Evolutionary conservation across 208 protist genomes (phyloP), one percentile per base, ranked within the genome.

Genomic region (Leptomonas seymouri): DNA sequence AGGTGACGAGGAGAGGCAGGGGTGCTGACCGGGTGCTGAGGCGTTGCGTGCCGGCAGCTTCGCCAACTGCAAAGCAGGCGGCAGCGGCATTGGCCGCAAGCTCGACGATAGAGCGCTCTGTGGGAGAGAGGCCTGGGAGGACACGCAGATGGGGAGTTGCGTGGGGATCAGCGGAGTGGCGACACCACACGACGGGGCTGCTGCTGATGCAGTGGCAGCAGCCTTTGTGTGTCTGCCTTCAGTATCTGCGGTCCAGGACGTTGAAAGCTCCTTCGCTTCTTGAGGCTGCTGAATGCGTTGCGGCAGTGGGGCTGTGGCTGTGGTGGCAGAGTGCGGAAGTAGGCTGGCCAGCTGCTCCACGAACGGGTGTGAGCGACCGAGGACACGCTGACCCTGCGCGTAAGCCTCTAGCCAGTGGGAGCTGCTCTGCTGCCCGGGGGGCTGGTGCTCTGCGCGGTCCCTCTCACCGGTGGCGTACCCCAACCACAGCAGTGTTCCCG

Each of bases 401-500:
- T 58, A 49, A 12, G 71, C 71, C 9, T 76, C 51, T 55, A 15
- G 28, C 62, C 63, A 76, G 57, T 30, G 59, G 31, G 16, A 4
- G 2, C 39, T 27, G 25, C 39, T 20, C 45, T 64, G 36, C 21
- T 46, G 56, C 21, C 1, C 23, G 48, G 48, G 9, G 21, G 2
- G 48, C 31, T 8, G 34, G 34, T 59, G 9, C 20, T 59, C 44
- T 48, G 23, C 5, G 18, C 6, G n/a, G 11, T 9, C 9, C 4
- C n/a, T 21, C 27, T 1, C 11, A 15, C 39, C 25, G 28, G 53
- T 23, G 8, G n/a, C 6, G 45, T 55, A 46, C 46, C 71, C 63
- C 8, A 44, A 25, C 45, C 60, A 61, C 25, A 76, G 63, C 21
- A 76, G 71, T 4, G 66, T 63, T 18, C 71, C 71, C n/a, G 71